A percentile compares a stretch with the other conserved stretches of the same genome.
Evolutionary conservation across 2,329 filamentous ascomycete genomes (phyloP).

Genomic region (Colletotrichum sp.): DNA sequence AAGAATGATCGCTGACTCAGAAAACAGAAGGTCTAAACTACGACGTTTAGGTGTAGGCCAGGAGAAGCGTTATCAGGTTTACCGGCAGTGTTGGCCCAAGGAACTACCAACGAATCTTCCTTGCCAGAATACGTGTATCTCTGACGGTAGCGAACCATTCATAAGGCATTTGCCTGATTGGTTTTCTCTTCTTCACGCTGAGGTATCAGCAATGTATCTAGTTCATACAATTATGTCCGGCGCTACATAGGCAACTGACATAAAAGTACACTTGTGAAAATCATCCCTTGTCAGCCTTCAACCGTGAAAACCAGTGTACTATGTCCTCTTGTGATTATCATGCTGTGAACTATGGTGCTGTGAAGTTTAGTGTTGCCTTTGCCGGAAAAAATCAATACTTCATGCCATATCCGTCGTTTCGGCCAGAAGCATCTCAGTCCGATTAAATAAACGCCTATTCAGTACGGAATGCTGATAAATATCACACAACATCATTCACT

Average conservation of each 20-base stretch:
- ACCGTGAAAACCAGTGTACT: neutral
- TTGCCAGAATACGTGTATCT: neutral
- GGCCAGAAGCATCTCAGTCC: neutral
- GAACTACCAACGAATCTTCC: neutral
- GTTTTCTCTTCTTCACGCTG: neutral
- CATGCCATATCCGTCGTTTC: neutral
- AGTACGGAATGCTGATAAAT: neutral
- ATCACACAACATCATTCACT: neutral
- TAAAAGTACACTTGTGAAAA: neutral
- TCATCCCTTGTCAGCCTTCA: neutral
- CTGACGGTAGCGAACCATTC: rapidly evolving
- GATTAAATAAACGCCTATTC: rapidly evolving
- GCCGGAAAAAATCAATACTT: neutral
- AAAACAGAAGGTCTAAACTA: neutral
- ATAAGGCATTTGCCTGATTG: neutral
- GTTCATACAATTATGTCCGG: neutral
- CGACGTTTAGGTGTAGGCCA: neutral
- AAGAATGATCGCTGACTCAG: neutral
- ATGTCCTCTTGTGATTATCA: no score
- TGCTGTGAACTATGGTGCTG: neutral
- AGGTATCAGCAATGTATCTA: neutral
- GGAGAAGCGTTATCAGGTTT: neutral
- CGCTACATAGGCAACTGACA: neutral
- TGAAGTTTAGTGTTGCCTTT: neutral
- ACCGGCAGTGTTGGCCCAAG: neutral